These are phyloP conservation scores for Suhomyces anneliseae DNA, from an alignment of 1,139 yeast species.

Conservation along the genomic window DNA sequence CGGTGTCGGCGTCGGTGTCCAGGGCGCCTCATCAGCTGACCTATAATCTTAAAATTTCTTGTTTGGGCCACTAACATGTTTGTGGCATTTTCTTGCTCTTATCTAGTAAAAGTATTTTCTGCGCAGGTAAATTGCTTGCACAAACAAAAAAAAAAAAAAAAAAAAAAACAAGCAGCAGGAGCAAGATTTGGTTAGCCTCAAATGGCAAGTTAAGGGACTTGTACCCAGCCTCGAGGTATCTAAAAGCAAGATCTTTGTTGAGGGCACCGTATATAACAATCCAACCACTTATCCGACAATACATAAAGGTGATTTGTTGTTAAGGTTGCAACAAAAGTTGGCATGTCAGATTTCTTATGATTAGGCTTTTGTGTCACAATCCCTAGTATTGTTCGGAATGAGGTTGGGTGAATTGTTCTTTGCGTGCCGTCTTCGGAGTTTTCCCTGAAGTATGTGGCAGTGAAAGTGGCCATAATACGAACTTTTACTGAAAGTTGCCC, in stretches of 20 bases:
- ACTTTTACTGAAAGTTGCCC: no score
- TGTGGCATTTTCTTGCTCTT: not conserved
- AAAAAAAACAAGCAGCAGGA: not conserved
- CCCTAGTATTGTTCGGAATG: conserved; percentile 2
- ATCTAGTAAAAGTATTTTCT: conserved; percentile 1
- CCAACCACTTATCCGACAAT: no score
- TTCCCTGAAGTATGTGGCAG: no score
- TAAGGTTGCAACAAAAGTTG: not conserved
- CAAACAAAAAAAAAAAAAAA: not conserved
- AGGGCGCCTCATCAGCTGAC: not conserved
- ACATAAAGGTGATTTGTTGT: no score
- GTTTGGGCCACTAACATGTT: not conserved
- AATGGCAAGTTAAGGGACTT: no score
- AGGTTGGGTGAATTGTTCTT: conserved; percentile 1
- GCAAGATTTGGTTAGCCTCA: not conserved
- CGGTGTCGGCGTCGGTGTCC: not conserved
- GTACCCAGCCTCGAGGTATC: not conserved
- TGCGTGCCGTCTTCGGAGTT: conserved; percentile 7
- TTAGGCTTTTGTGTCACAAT: conserved; percentile 1
- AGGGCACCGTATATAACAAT: not conserved
- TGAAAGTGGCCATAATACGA: no score
- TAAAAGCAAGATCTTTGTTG: not conserved
- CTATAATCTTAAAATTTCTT: not conserved
- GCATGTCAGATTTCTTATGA: not conserved
- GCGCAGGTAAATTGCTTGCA: conserved; percentile 1